These are phyloP conservation scores for Hymenoscyphus fraxineus DNA, from an alignment of 2,329 filamentous ascomycete species.

Conservation along the genomic window DNA sequence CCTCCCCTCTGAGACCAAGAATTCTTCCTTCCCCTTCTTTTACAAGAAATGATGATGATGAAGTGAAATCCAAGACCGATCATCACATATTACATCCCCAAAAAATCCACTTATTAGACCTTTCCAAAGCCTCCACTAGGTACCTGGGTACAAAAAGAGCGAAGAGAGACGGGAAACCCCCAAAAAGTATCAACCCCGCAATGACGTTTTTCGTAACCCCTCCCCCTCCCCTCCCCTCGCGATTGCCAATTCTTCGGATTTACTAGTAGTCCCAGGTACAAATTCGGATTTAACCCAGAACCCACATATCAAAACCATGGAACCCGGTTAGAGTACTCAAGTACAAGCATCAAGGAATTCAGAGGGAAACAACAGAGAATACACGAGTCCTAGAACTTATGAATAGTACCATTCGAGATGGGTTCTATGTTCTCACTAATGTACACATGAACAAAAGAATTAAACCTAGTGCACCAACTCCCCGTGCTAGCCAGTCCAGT, in stretches of 20 bases:
- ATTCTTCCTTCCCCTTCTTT: neutral
- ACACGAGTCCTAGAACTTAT: neutral
- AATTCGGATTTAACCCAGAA: neutral
- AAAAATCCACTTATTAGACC: neutral
- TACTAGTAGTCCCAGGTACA: neutral
- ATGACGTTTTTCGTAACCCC: neutral
- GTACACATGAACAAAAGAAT: slow-evolving; percentile 12
- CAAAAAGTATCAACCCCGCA: neutral
- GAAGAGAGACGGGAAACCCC: neutral
- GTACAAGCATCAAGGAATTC: neutral
- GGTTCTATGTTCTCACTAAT: slow-evolving; percentile 15
- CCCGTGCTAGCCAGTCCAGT: slow-evolving; percentile 3
- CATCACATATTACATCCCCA: neutral
- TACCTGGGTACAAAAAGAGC: neutral
- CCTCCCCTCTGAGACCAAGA: neutral
- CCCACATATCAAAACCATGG: neutral
- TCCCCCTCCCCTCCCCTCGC: neutral
- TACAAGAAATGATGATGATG: too few species aligned
- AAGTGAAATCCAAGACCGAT: neutral
- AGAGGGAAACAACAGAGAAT: neutral
- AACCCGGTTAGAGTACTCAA: too few species aligned
- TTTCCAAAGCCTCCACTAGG: neutral
- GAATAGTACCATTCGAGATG: slow-evolving; percentile 5
- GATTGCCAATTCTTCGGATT: neutral
- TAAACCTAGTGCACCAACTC: slow-evolving; percentile 4